Conservation (phyloP, 2,329 filamentous ascomycete genomes). For the Paramyrothecium roridum region DNA sequence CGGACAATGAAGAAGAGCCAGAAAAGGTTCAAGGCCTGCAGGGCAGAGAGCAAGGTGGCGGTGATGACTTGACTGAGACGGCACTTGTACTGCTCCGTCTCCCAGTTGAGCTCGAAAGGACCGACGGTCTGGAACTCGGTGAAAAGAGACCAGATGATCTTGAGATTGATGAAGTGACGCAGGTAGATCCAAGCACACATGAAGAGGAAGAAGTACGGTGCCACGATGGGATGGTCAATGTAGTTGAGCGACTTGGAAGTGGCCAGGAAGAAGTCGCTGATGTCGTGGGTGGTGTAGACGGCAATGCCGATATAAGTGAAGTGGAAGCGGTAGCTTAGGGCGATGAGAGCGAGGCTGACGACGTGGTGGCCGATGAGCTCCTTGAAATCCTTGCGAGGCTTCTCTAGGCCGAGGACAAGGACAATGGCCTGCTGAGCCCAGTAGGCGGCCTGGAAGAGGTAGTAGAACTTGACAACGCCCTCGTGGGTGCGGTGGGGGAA, state of each 20-base stretch:
- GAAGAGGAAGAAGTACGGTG: slow-evolving; percentile 81
- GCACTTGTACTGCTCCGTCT: slow-evolving; percentile 74
- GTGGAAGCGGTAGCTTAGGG: slow-evolving; percentile 88
- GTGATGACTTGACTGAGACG: slow-evolving; percentile 66
- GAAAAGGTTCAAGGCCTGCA: slow-evolving; percentile 77
- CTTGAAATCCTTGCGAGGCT: slow-evolving; percentile 91
- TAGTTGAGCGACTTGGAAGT: slow-evolving; percentile 93
- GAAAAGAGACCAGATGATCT: slow-evolving; percentile 72
- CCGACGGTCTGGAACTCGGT: slow-evolving; percentile 73
- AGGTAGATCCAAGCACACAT: slow-evolving; percentile 84
- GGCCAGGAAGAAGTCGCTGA: slow-evolving; percentile 93
- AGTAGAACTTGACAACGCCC: slow-evolving; percentile 88
- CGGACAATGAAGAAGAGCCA: slow-evolving; percentile 77
- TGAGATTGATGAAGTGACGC: slow-evolving; percentile 79
- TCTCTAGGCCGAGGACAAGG: slow-evolving; percentile 81
- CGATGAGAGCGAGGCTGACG: slow-evolving; percentile 81
- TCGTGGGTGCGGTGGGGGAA: slow-evolving; percentile 84
- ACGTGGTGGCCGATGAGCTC: slow-evolving; percentile 91
- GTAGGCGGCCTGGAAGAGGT: slow-evolving; percentile 90
- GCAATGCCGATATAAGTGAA: slow-evolving; percentile 93
- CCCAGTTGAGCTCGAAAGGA: slow-evolving; percentile 75
- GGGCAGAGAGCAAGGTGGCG: slow-evolving; percentile 56
- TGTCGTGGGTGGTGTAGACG: slow-evolving; percentile 92
- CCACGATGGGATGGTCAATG: slow-evolving; percentile 73
- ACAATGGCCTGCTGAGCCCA: slow-evolving; percentile 95